Percentiles rank a stretch among this genome's conserved stretches.
phyloP scores from a whole-genome alignment of 371 early-diverging fungal species.

The Rhizomucor miehei region DNA sequence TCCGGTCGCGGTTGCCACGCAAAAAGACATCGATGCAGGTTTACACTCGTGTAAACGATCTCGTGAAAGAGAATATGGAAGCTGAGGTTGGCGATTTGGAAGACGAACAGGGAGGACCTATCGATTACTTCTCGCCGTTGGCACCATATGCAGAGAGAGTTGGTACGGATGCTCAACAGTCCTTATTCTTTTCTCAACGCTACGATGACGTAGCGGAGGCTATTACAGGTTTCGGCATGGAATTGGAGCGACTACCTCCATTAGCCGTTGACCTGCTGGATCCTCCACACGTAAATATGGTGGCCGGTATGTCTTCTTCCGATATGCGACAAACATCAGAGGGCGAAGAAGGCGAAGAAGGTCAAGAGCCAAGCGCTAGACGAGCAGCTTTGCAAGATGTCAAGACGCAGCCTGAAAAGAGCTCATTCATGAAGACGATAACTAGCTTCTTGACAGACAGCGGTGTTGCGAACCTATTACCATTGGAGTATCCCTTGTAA shows the following conservation, averaged over 20 bases:
- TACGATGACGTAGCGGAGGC: constrained; percentile 11
- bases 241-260: constrained; percentile 23
- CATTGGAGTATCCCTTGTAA: constrained; percentile 76
- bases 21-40: constrained; percentile 64
- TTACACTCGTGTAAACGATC: constrained; percentile 59
- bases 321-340: constrained; percentile 5
- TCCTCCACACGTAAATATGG: constrained; percentile 14
- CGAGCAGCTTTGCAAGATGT: background rate
- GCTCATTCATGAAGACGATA: constrained; percentile 76
- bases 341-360: constrained; percentile 1
- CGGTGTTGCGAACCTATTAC: constrained; percentile 56
- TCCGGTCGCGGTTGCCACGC: constrained; percentile 38
- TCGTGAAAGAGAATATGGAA: constrained; percentile 62
- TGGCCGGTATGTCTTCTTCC: constrained; percentile 14
- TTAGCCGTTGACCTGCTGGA: constrained; percentile 31
- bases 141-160: constrained; percentile 33
- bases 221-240: constrained; percentile 15
- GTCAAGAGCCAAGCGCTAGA: background rate
- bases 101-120: constrained; percentile 5
- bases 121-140: constrained; percentile 39
- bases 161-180: constrained; percentile 3
- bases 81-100: constrained; percentile 51
- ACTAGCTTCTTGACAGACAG: constrained; percentile 75
- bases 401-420: constrained; percentile 29
- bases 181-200: constrained; percentile 10